phyloP scores from a whole-genome alignment of 176 grass and related monocot species.

The Oryza glaberrima region DNA sequence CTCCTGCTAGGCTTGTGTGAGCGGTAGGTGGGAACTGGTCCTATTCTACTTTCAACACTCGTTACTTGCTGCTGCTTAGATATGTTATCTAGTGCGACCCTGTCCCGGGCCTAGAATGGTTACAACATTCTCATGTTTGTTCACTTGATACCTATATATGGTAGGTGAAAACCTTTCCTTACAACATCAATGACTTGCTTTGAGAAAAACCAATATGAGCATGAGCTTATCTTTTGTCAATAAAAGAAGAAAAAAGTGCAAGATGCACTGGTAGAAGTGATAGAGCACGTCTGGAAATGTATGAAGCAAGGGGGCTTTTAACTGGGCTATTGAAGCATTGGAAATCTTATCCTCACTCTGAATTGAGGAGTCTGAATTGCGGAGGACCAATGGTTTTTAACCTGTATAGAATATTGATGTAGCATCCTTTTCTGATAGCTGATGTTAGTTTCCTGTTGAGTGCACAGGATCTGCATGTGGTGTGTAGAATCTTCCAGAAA shows the following conservation, averaged over 20 bases:
- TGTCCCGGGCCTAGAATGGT: too few relatives aligned
- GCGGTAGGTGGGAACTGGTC: too few relatives aligned
- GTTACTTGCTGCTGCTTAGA: too few relatives aligned
- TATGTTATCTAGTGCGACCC: too few relatives aligned
- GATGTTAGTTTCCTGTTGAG: conserved; percentile 40
- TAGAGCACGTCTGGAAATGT: not conserved
- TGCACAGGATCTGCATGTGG: conserved; percentile 77
- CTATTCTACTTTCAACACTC: too few relatives aligned
- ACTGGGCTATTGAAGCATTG: not conserved
- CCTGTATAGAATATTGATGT: not conserved
- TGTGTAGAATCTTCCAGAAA: conserved; percentile 97
- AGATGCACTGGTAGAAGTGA: not conserved
- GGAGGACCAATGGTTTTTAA: not conserved
- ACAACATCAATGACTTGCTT: not conserved
- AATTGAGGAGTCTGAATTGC: not conserved
- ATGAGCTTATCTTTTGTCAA: not conserved
- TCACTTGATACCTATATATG: too few relatives aligned
- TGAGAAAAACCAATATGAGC: not conserved
- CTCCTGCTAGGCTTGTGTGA: not conserved
- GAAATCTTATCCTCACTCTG: not conserved
- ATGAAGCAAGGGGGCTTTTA: not conserved
- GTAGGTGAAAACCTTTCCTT: not conserved
- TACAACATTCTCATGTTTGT: too few relatives aligned
- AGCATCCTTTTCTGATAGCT: not conserved
- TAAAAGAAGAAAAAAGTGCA: not conserved